A percentile compares a stretch with the other conserved stretches of the same genome.
Evolutionary conservation across 2,329 filamentous ascomycete species (phyloP).

Genomic region (Venturia carpophila): DNA sequence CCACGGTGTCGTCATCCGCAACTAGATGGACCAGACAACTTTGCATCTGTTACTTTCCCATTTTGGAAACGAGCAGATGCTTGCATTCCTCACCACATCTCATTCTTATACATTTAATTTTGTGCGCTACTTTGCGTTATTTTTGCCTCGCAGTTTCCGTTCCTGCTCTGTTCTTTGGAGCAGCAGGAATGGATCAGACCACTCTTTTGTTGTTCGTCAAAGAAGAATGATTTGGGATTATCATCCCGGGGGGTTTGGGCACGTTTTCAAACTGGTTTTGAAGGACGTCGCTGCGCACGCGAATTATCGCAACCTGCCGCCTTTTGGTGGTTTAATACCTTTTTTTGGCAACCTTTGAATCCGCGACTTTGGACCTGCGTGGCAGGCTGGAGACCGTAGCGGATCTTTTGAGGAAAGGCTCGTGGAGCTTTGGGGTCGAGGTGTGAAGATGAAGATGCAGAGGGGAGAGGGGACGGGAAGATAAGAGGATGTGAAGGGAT

Average conservation of each 20-base stretch:
- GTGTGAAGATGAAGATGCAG: neutral
- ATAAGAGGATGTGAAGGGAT: neutral
- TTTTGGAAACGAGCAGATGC: constrained; percentile 7
- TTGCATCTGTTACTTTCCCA: neutral
- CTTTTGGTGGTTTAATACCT: neutral
- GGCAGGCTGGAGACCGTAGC: constrained; percentile 3
- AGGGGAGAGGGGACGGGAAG: neutral
- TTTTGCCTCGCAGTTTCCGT: constrained; percentile 5
- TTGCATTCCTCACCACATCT: constrained; percentile 2
- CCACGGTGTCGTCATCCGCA: constrained; percentile 38
- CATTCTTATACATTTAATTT: constrained; percentile 8
- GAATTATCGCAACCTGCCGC: neutral
- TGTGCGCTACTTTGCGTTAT: neutral
- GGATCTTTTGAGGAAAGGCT: constrained; percentile 4
- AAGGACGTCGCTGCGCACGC: constrained; percentile 1
- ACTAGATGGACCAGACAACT: constrained; percentile 13
- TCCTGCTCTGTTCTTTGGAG: neutral
- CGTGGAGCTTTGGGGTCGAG: constrained; percentile 9
- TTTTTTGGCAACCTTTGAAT: neutral
- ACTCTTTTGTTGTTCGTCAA: neutral
- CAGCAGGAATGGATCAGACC: neutral
- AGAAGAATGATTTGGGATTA: constrained; percentile 10
- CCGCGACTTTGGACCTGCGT: neutral
- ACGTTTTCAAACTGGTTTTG: constrained; percentile 2
- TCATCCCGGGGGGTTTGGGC: constrained; percentile 5